phyloP scores from a whole-genome alignment of 305 asterid species.

The Fraxinus greggii region DNA sequence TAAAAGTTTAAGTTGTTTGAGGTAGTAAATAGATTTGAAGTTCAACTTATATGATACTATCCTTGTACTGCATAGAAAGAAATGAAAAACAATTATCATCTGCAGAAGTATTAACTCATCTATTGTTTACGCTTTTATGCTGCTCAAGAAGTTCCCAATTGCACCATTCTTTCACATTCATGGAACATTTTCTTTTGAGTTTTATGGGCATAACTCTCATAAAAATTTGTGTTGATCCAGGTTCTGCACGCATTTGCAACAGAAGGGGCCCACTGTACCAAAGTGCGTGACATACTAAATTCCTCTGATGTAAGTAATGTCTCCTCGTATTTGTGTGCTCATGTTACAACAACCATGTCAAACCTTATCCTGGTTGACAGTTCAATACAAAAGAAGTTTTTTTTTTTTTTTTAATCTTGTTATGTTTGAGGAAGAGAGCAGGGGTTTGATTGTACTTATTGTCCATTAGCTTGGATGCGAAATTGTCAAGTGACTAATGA shows the following conservation, averaged over 20 bases:
- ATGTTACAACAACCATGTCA: constrained; percentile 2
- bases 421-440: neutral
- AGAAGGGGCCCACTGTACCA: constrained; percentile 91
- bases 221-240: constrained; percentile 35
- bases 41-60: neutral
- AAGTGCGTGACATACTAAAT: constrained; percentile 78
- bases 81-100: neutral
- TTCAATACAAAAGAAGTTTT: neutral
- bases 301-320: constrained; percentile 77
- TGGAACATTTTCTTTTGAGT: neutral
- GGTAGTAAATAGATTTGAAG: neutral
- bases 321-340: constrained; percentile 24
- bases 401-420: neutral
- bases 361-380: neutral
- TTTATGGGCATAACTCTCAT: constrained; percentile 19
- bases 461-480: neutral
- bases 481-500: neutral
- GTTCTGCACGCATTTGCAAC: constrained; percentile 96
- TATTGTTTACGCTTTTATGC: neutral
- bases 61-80: neutral
- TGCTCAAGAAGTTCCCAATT: constrained; percentile 11
- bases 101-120: neutral
- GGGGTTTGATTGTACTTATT: neutral
- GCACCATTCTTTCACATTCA: neutral
- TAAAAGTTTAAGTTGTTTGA: neutral